Evolutionary conservation across 306 rosid genomes (phyloP), one percentile per base, ranked within the genome.

Genomic region (Sicyos baderoa): DNA sequence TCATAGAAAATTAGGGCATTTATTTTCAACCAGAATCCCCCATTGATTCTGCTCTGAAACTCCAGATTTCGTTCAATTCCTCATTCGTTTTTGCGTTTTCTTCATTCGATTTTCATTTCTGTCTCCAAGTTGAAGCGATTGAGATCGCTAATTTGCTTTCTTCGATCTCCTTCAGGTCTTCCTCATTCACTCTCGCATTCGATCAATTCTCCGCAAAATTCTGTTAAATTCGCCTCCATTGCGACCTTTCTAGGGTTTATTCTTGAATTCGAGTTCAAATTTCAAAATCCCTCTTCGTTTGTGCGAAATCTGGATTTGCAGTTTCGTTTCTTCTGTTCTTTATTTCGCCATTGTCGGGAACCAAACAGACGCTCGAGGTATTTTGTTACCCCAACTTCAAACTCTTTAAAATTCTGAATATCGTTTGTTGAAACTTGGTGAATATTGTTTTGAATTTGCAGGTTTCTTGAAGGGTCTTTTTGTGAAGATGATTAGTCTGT

Each of bases 401-500:
- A 35, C 49, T 61, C 48, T 35, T n/a, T 16, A 60, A 29, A 25
- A 29, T 29, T 59, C 18, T 5, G 47, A 16, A 45, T 47, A 12
- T 29, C 59, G 4, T 51, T 53, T 2, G 35, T 37, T 16, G 49
- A 16, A 54, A 52, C 47, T 23, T 11, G 9, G 15, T 54, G 37
- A 11, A 37, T 11, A 54, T 66, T 78, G 35, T 44, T 29, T 66
- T 76, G 86, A 54, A 29, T 50, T 63, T 22, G 16, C 16, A 49
- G 72, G 25, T 48, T 55, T 80, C 19, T 75, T 59, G 79, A 40
- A 73, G 70, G 64, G 15, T 57, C 45, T 52, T 58, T 29, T 14
- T 52, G 37, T 2, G 73, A 69, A 32, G 70, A 80, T 59, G 84
- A 78, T 72, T 78, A 50, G 77, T 21, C 53, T 79, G 86, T 84